These are phyloP conservation scores for Pilobolus umbonatus DNA, from an alignment of 192 early-diverging fungal genomes.

Conservation along the genomic window DNA sequence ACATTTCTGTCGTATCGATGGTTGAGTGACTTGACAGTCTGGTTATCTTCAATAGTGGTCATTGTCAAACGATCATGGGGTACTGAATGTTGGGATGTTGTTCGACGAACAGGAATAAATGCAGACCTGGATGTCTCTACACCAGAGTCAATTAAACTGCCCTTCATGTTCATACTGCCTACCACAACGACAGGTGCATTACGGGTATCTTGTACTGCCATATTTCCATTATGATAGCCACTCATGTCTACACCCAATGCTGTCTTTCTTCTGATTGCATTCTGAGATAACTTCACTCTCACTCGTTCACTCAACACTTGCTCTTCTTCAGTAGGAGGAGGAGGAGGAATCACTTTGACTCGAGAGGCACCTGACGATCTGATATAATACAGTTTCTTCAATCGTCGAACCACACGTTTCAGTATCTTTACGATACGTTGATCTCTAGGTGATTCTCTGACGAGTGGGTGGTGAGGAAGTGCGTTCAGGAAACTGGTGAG, in stretches of 20 bases:
- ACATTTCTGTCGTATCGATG: neutral
- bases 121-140: neutral
- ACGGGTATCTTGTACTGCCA: conserved; percentile 32
- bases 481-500: conserved; percentile 34
- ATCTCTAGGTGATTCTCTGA: conserved; percentile 42
- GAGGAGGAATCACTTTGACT: conserved; percentile 30
- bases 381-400: conserved; percentile 32
- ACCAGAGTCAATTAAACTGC: neutral
- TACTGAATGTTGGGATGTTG: neutral
- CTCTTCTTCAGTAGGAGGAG: conserved; percentile 24
- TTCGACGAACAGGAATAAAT: neutral
- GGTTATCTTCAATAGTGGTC: neutral
- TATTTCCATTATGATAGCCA: conserved; percentile 27
- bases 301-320: conserved; percentile 23
- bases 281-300: conserved; percentile 27
- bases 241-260: conserved; percentile 15
- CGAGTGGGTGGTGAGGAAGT: conserved; percentile 36
- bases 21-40: neutral
- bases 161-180: conserved; percentile 21
- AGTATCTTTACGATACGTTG: conserved; percentile 49
- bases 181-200: conserved; percentile 28
- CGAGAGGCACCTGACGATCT: conserved; percentile 15
- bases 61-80: neutral
- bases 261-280: conserved; percentile 24
- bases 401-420: conserved; percentile 31